These are phyloP conservation scores for Ricinus communis DNA, from an alignment of 345 rosid species.

Conservation along the genomic window DNA sequence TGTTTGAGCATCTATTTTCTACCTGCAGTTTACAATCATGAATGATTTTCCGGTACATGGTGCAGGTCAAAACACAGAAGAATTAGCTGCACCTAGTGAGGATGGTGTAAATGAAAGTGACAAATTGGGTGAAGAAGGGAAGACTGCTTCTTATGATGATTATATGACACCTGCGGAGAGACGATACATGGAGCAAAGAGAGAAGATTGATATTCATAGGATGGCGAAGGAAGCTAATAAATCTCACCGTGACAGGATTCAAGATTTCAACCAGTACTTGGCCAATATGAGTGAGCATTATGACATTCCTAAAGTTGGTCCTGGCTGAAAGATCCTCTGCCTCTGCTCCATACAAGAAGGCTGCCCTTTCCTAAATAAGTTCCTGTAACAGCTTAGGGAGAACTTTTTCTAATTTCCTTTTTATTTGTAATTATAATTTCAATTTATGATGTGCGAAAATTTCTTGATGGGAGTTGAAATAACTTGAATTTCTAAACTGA, in stretches of 20 bases:
- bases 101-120: slow-evolving; percentile 33
- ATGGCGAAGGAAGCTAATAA: slow-evolving; percentile 74
- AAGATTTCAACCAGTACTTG: slow-evolving; percentile 79
- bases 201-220: slow-evolving; percentile 53
- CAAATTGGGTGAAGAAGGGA: slow-evolving; percentile 45
- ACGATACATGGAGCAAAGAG: slow-evolving; percentile 75
- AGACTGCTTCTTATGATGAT: slow-evolving; percentile 41
- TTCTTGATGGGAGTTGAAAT: too few relatives aligned
- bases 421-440: background rate
- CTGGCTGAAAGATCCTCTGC: slow-evolving; percentile 44
- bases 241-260: slow-evolving; percentile 83
- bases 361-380: too few relatives aligned
- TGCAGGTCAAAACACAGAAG: slow-evolving; percentile 40
- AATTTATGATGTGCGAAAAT: background rate
- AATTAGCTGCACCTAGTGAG: slow-evolving; percentile 19
- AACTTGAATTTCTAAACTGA: too few relatives aligned
- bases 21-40: background rate
- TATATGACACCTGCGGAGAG: slow-evolving; percentile 64
- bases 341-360: background rate
- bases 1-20: background rate
- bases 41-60: background rate
- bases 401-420: background rate
- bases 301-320: slow-evolving; percentile 91
- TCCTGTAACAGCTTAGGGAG: background rate
- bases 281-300: slow-evolving; percentile 93